Conservation (phyloP, 441 rosid species). For the Biscutella laevigata region DNA sequence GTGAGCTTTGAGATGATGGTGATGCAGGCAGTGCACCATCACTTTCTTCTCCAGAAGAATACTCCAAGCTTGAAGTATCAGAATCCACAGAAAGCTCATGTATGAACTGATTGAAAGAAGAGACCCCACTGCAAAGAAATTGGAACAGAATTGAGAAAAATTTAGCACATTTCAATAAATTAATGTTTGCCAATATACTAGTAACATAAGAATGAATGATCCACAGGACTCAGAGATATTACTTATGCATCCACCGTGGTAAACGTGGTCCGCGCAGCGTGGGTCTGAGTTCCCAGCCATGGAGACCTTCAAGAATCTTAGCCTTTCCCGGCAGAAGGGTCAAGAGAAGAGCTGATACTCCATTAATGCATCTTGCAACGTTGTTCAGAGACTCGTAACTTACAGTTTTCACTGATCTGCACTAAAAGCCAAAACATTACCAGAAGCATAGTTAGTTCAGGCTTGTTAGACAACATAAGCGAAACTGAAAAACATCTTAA, state of each 20-base stretch:
- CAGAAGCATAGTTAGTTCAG: conserved; percentile 14
- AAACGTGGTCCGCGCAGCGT: conserved; percentile 82
- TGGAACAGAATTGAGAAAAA: background rate
- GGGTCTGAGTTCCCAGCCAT: conserved; percentile 99
- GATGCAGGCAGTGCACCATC: conserved; percentile 52
- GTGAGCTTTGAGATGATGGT: conserved; percentile 67
- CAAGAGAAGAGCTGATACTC: conserved; percentile 69
- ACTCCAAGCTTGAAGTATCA: conserved; percentile 61
- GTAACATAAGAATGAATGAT: background rate
- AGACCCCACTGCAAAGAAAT: conserved; percentile 56
- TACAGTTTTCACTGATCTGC: conserved; percentile 87
- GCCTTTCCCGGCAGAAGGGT: conserved; percentile 70
- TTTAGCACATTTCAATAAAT: background rate
- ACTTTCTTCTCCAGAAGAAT: conserved; percentile 84
- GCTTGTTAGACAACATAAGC: background rate
- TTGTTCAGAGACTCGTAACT: conserved; percentile 81
- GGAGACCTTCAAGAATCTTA: conserved; percentile 72
- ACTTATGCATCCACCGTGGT: conserved; percentile 78
- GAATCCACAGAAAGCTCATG: conserved; percentile 81
- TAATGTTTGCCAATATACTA: background rate
- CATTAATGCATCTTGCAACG: conserved; percentile 71
- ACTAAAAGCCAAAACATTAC: conserved; percentile 30
- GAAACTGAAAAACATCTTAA: background rate
- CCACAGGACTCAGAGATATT: background rate
- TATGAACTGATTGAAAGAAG: conserved; percentile 86